Conservation (phyloP, 495 filamentous ascomycete species). For the Entonaema liquescens region DNA sequence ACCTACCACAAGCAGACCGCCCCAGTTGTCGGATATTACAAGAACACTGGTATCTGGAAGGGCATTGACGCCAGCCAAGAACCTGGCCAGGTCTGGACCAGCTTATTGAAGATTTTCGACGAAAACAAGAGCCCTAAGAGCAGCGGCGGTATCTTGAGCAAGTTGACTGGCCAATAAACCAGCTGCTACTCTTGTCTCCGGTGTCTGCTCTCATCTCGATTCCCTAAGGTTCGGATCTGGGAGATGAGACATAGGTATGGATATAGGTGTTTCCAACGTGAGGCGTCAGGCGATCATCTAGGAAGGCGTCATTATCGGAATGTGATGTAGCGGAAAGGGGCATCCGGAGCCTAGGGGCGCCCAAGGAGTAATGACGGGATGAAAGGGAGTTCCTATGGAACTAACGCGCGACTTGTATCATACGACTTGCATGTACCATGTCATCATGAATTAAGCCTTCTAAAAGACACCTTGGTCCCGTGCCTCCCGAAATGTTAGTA, state of each 20-base stretch:
- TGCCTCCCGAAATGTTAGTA: neutral
- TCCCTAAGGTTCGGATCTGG: conserved; percentile 3
- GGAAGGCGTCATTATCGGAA: conserved; percentile 17
- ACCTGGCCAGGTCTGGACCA: conserved; percentile 95
- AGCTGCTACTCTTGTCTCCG: neutral
- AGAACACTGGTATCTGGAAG: conserved; percentile 96
- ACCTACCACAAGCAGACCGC: conserved; percentile 95
- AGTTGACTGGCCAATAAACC: conserved; percentile 52
- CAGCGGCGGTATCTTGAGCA: conserved; percentile 56
- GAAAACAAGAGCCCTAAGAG: conserved; percentile 59
- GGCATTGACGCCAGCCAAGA: conserved; percentile 96
- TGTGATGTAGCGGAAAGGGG: conserved; percentile 8
- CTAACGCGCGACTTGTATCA: conserved; percentile 44
- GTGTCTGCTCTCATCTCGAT: conserved; percentile 9
- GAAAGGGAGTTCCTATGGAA: conserved; percentile 29
- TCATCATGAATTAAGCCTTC: conserved; percentile 25
- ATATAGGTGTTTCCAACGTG: conserved; percentile 7
- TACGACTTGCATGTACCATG: conserved; percentile 45
- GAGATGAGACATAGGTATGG: conserved; percentile 11
- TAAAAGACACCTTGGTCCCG: conserved; percentile 16
- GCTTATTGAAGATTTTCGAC: conserved; percentile 84
- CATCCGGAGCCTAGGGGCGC: conserved; percentile 25
- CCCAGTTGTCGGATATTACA: conserved; percentile 94
- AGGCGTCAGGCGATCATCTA: conserved; percentile 26
- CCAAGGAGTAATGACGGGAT: conserved; percentile 19